phyloP scores from a whole-genome alignment of 345 rosid genomes.

The Linum trigynum region DNA sequence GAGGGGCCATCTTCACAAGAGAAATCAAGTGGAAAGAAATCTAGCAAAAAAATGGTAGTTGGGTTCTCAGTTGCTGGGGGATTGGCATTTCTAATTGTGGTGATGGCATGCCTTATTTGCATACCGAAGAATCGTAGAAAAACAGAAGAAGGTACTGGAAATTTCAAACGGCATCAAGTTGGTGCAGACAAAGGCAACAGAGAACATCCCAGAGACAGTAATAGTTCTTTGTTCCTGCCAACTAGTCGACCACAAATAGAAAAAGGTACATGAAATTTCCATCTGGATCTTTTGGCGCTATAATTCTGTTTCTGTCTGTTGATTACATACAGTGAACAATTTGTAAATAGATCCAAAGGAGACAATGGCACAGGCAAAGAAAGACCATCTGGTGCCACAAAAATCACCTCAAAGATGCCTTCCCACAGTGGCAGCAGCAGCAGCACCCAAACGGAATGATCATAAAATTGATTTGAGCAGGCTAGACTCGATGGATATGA shows the following conservation, averaged over 20 bases:
- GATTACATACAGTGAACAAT: neutral
- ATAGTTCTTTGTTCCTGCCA: conserved; percentile 29
- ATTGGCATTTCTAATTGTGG: conserved; percentile 44
- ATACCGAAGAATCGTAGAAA: conserved; percentile 45
- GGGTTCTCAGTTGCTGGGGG: conserved; percentile 71
- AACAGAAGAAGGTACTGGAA: conserved; percentile 40
- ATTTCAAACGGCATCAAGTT: conserved; percentile 53
- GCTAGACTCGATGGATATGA: conserved; percentile 18
- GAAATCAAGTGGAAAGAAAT: conserved; percentile 35
- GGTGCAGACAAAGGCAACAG: conserved; percentile 61
- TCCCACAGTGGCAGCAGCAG: neutral
- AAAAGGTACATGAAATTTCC: conserved; percentile 42
- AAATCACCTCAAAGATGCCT: neutral
- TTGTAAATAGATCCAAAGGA: conserved; percentile 40
- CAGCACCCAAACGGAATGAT: conserved; percentile 32
- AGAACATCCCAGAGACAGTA: conserved; percentile 39
- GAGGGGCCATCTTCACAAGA: conserved; percentile 51
- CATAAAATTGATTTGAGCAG: conserved; percentile 51
- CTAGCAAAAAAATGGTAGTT: conserved; percentile 44
- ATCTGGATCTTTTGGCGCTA: conserved; percentile 5
- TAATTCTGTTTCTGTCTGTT: neutral
- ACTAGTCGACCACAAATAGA: conserved; percentile 32
- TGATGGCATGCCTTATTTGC: conserved; percentile 40
- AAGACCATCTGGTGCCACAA: conserved; percentile 15
- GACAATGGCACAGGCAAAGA: neutral